Percentiles rank a stretch among this genome's conserved stretches.
phyloP scores from a whole-genome alignment of 345 rosid genomes.

The Eutrema japonicum region DNA sequence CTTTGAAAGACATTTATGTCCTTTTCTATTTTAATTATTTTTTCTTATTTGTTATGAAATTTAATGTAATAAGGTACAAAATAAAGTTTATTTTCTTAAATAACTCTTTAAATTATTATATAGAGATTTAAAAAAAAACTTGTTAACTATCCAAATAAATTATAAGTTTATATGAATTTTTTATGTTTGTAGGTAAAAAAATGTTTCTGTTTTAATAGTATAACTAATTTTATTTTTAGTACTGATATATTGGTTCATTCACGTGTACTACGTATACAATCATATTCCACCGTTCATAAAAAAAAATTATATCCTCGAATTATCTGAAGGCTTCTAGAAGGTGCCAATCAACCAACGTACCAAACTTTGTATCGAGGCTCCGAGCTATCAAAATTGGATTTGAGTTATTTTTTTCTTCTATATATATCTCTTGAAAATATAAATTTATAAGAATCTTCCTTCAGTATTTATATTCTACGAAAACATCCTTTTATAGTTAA shows the following conservation, averaged over 20 bases:
- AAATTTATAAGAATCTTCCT: slow-evolving; percentile 32
- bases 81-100: too few species aligned
- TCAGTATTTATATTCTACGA: slow-evolving; percentile 16
- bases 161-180: too few species aligned
- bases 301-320: neutral
- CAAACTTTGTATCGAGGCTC: neutral
- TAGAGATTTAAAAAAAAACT: too few species aligned
- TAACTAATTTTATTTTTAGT: neutral
- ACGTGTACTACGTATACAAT: neutral
- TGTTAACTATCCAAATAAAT: too few species aligned
- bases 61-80: too few species aligned
- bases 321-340: slow-evolving; percentile 16
- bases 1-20: too few species aligned
- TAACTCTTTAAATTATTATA: too few species aligned
- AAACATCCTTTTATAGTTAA: slow-evolving; percentile 23
- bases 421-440: neutral
- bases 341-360: slow-evolving; percentile 27
- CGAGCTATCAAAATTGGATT: slow-evolving; percentile 28
- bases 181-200: too few species aligned
- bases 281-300: slow-evolving; percentile 10
- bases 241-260: neutral
- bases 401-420: slow-evolving; percentile 22
- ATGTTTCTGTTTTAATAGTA: too few species aligned
- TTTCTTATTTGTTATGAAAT: too few species aligned
- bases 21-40: too few species aligned